Conservation (phyloP, 768 basidiomycete genomes). For the Dendrothele bispora region DNA sequence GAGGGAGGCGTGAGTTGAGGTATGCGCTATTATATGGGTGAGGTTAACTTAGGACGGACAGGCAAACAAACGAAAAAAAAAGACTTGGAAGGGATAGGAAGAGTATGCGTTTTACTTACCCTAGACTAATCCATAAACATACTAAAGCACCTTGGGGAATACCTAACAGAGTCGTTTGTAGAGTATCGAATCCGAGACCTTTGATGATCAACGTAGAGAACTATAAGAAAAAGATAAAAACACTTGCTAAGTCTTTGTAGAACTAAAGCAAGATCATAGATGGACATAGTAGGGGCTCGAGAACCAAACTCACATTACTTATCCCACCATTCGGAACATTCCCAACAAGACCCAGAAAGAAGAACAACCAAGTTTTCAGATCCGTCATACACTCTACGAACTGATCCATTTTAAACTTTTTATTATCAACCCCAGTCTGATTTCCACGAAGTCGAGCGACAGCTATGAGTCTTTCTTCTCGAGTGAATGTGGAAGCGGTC, state of each 20-base stretch:
- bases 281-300: no score
- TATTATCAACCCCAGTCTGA: constrained; percentile 18
- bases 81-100: not conserved
- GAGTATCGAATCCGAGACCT: constrained; percentile 21
- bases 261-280: no score
- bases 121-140: constrained; percentile 10
- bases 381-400: constrained; percentile 18
- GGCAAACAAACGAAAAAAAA: not conserved
- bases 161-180: constrained; percentile 14
- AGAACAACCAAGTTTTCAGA: constrained; percentile 25
- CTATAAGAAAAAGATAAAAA: not conserved
- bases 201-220: constrained; percentile 15
- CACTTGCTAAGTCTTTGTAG: no score
- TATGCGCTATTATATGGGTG: constrained; percentile 3
- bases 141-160: constrained; percentile 12
- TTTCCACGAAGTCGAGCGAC: constrained; percentile 25
- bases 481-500: constrained; percentile 18
- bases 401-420: constrained; percentile 10
- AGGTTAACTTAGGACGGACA: no score
- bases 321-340: constrained; percentile 23
- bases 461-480: constrained; percentile 26
- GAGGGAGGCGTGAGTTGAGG: constrained; percentile 9
- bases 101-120: not conserved
- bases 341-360: constrained; percentile 21
- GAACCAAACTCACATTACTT: not conserved